Base-by-base conservation (phyloP, 164 flowering plant genomes). In the Umbellularia californica region DNA sequence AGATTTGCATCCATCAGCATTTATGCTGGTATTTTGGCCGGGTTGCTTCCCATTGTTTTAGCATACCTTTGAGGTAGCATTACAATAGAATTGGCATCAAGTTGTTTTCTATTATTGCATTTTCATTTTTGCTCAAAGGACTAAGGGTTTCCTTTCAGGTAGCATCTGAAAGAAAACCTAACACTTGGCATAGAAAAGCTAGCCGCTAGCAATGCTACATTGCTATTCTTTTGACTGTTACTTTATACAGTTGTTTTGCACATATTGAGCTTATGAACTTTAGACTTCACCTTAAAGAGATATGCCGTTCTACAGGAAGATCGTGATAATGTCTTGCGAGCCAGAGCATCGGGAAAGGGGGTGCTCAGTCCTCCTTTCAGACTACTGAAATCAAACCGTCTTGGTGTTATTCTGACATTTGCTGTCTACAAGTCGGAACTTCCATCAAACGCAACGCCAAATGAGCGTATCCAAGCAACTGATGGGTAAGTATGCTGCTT, bases 331-430 rank as follows among this genome's bases (percentile, higher is more conserved):
- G 85, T 95, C 23, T 81, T 95, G 77, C 89, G 97, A 22, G 98
- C 98, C 60, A 88, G 99, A 80, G 89, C 76, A 71, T 91, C 91
- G 0, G 99, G 97, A 72, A 95, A 89, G 72, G 99, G 97, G 17
- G 99, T 94, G 64, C 89, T 95, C 62, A 95, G 95, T 72, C 92
- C 97, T 73, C 98, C 98, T 70, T 93, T 95, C 75, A 83, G 82
- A 79, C 84, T 95, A 50, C 72, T 95, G 24, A 95, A 95, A 81
- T 82, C 98, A 33, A 90, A 92, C 19, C 87, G 91, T 24, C 91
- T 95, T 30, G 98, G 99, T 24, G 97, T 95, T 25, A 91, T 95
- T 71, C 80, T 93, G 71, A 95, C 98, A 41, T 95, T 91, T 88
- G 97, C 97, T 63, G 94, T 92, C 65, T 95, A 94, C 82, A 92